These are phyloP conservation scores for Candida railenensis DNA, from an alignment of 805 yeast genomes.

Conservation along the genomic window DNA sequence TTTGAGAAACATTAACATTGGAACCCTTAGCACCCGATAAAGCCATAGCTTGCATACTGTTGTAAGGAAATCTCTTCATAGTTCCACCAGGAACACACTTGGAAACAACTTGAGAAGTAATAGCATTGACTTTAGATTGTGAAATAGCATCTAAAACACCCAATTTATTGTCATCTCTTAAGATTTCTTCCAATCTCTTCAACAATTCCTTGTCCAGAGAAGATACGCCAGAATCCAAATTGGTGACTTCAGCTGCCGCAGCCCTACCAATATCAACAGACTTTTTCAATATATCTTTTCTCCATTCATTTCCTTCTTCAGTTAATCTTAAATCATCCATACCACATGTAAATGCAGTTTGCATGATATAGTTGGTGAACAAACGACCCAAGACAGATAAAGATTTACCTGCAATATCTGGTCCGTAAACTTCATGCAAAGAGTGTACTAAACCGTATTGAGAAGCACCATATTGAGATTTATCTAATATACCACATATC, in stretches of 20 bases:
- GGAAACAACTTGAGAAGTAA: conserved; percentile 92
- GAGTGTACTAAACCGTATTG: conserved; percentile 97
- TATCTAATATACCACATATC: conserved; percentile 89
- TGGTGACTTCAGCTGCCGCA: conserved; percentile 95
- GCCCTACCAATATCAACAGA: conserved; percentile 81
- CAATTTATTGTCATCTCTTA: conserved; percentile 88
- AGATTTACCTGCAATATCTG: conserved; percentile 84
- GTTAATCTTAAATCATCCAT: conserved; percentile 98
- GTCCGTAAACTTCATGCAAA: conserved; percentile 92
- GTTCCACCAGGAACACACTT: conserved; percentile 96
- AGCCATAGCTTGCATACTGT: conserved; percentile 99
- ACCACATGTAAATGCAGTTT: conserved; percentile 97
- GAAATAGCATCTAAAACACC: conserved; percentile 95
- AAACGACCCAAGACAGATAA: conserved; percentile 91
- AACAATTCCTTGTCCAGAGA: conserved; percentile 69
- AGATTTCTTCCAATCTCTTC: conserved; percentile 88
- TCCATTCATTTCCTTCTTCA: conserved; percentile 84
- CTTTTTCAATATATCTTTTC: conserved; percentile 75
- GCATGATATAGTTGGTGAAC: conserved; percentile 89
- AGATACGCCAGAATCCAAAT: conserved; percentile 56
- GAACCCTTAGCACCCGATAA: conserved; percentile 99
- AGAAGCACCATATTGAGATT: conserved; percentile 98
- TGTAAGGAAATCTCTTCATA: conserved; percentile 91
- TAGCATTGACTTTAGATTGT: conserved; percentile 85
- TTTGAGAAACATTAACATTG: conserved; percentile 96